A percentile compares a stretch with the other conserved stretches of the same genome.
These are phyloP conservation scores for Phyllachora maydis DNA, from an alignment of 2,329 filamentous ascomycete genomes.

Conservation along the genomic window DNA sequence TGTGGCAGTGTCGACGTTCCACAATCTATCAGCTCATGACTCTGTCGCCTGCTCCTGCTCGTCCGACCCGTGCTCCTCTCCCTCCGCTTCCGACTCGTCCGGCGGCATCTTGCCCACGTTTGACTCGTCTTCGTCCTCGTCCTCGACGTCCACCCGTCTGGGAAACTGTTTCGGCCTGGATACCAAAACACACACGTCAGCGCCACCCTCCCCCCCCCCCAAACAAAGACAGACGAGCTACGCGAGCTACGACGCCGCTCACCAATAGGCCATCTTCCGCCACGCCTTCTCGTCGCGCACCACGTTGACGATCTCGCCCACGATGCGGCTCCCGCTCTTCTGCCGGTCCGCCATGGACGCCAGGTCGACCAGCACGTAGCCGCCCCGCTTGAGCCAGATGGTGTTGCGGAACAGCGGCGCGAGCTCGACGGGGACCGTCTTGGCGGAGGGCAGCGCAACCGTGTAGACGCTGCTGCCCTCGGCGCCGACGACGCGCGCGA, in stretches of 20 bases:
- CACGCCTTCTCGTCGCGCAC: slow-evolving; percentile 81
- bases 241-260: too few species aligned
- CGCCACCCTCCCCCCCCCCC: not conserved
- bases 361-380: slow-evolving; percentile 64
- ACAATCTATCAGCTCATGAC: too few species aligned
- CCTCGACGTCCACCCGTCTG: slow-evolving; percentile 39
- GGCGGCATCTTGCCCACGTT: slow-evolving; percentile 72
- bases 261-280: slow-evolving; percentile 84
- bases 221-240: too few species aligned
- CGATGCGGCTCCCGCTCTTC: slow-evolving; percentile 60
- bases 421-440: slow-evolving; percentile 57
- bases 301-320: slow-evolving; percentile 81
- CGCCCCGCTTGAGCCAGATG: slow-evolving; percentile 81
- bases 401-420: slow-evolving; percentile 73
- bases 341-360: slow-evolving; percentile 40
- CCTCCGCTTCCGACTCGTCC: slow-evolving; percentile 54
- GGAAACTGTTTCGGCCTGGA: slow-evolving; percentile 64
- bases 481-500: slow-evolving; percentile 63
- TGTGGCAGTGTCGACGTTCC: not conserved
- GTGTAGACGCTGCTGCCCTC: slow-evolving; percentile 81
- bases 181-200: too few species aligned
- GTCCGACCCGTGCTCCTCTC: slow-evolving; percentile 3
- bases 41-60: slow-evolving; percentile 1
- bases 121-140: slow-evolving; percentile 56
- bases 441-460: slow-evolving; percentile 48